phyloP scores from a whole-genome alignment of 2,329 filamentous ascomycete species.

The Trichoderma asperellum region DNA sequence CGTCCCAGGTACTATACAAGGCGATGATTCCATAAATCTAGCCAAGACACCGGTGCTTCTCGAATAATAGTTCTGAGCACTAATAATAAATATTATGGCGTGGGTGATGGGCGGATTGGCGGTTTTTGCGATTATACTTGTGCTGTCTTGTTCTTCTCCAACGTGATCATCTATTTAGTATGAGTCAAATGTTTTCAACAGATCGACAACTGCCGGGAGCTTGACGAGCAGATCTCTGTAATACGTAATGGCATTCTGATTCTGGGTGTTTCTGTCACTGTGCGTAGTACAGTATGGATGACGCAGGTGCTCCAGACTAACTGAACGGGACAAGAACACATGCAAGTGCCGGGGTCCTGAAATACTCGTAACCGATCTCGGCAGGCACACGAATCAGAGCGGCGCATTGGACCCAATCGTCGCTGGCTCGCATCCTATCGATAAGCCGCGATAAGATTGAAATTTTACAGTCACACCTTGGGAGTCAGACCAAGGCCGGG shows the following conservation, averaged over 20 bases:
- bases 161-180: not conserved
- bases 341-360: slow-evolving; percentile 22
- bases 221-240: not conserved
- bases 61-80: not conserved
- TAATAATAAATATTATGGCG: not conserved
- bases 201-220: not conserved
- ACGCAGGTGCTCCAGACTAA: not conserved
- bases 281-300: not conserved
- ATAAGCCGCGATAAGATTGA: slow-evolving; percentile 24
- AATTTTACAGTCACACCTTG: slow-evolving; percentile 26
- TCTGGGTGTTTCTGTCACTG: not conserved
- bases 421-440: slow-evolving; percentile 18
- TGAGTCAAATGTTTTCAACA: not conserved
- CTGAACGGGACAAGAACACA: not conserved
- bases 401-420: not conserved
- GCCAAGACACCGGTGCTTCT: not conserved
- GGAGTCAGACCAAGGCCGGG: slow-evolving; percentile 4
- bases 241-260: not conserved
- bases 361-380: slow-evolving; percentile 21
- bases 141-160: not conserved
- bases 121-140: not conserved
- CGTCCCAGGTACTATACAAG: not conserved
- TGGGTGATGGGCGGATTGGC: not conserved
- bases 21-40: not conserved
- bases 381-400: slow-evolving; percentile 27